Conservation (phyloP, 108 stramenopile genomes). For the Thalassiosira profunda region DNA sequence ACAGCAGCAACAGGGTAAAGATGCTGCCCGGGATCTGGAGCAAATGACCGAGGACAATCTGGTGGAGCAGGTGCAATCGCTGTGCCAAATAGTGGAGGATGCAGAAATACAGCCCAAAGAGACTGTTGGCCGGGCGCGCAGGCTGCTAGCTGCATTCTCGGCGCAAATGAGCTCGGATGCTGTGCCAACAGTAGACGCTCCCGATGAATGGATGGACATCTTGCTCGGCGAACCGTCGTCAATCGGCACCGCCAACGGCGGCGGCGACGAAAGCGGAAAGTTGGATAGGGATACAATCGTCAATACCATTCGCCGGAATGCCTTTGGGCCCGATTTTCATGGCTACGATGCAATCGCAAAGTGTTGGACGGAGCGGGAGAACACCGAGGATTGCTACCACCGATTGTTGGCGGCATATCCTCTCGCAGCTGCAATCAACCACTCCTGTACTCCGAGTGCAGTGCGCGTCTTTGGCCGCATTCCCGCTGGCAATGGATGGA, state of each 20-base stretch:
- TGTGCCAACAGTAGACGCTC: slow-evolving; percentile 4
- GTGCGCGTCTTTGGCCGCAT: slow-evolving; percentile 61
- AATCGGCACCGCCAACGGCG: background rate
- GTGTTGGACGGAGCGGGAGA: slow-evolving; percentile 23
- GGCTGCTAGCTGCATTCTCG: slow-evolving; percentile 16
- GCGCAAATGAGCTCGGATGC: slow-evolving; percentile 47
- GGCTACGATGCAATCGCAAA: slow-evolving; percentile 54
- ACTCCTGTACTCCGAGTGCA: slow-evolving; percentile 79
- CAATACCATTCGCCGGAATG: slow-evolving; percentile 65
- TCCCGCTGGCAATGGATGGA: background rate
- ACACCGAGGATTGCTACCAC: slow-evolving; percentile 24
- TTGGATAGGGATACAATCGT: slow-evolving; percentile 47
- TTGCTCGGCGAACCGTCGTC: slow-evolving; percentile 1
- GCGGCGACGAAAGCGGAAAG: background rate
- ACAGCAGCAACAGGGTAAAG: background rate
- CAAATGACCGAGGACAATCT: slow-evolving; percentile 55
- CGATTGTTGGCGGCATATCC: slow-evolving; percentile 78
- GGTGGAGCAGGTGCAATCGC: slow-evolving; percentile 53
- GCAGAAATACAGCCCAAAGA: slow-evolving; percentile 3
- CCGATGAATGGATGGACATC: slow-evolving; percentile 17
- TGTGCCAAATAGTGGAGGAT: background rate
- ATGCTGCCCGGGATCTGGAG: slow-evolving; percentile 38
- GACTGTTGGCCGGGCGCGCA: background rate
- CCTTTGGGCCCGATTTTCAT: slow-evolving; percentile 86
- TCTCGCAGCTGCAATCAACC: slow-evolving; percentile 89